Percentiles rank a stretch among this genome's conserved stretches.
phyloP scores from a whole-genome alignment of 2,329 filamentous ascomycete genomes.

The Pestalotiopsis sp. region DNA sequence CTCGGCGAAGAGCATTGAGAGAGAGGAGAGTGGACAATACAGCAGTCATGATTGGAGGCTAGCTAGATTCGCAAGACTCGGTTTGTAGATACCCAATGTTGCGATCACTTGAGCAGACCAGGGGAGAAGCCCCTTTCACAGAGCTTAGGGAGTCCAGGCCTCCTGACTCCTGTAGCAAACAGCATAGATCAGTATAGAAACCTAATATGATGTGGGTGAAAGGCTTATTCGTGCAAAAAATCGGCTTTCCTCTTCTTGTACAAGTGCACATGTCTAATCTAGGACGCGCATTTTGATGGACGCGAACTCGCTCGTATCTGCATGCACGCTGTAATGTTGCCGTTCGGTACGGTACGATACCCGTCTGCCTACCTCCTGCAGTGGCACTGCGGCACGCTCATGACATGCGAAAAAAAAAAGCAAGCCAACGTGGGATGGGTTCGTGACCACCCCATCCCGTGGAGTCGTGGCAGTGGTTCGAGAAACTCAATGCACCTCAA shows the following conservation, averaged over 20 bases:
- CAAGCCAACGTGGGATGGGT: not conserved
- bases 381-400: not conserved
- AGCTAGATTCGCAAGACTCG: not conserved
- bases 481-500: not conserved
- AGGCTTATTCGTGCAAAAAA: not conserved
- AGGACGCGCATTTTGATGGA: not conserved
- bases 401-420: not conserved
- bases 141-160: not conserved
- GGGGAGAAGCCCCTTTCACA: not conserved
- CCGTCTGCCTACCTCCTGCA: not conserved
- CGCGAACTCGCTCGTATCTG: not conserved
- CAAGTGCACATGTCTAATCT: not conserved
- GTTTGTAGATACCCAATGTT: not conserved
- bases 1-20: not conserved
- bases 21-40: not conserved
- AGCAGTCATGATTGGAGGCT: not conserved
- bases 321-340: not conserved
- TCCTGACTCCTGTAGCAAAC: not conserved
- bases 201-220: not conserved
- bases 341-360: not conserved
- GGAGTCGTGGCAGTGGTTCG: not conserved
- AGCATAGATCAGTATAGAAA: not conserved
- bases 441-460: not conserved
- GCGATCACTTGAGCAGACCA: not conserved
- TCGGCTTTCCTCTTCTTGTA: not conserved